Percentiles rank a stretch among this genome's conserved stretches.
Evolutionary conservation across 495 filamentous ascomycete genomes (phyloP).

Genomic region (Aspergillus steynii): DNA sequence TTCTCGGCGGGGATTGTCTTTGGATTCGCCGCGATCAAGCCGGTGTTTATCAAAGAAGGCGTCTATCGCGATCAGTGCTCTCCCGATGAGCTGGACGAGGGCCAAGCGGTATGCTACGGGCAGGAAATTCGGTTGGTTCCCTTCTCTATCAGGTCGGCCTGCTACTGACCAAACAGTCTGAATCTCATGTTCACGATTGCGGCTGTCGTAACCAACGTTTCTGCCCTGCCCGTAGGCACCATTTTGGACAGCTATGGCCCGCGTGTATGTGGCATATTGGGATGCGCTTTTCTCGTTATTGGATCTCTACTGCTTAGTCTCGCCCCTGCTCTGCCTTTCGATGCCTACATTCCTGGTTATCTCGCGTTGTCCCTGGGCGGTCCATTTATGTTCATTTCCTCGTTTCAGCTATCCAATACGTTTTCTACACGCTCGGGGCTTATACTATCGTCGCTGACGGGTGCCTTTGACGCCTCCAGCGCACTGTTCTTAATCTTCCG

Average conservation of each 20-base stretch:
- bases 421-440: slow-evolving; percentile 84
- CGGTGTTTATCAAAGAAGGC: slow-evolving; percentile 72
- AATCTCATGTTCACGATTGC: slow-evolving; percentile 95
- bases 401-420: slow-evolving; percentile 90
- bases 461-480: slow-evolving; percentile 86
- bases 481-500: slow-evolving; percentile 88
- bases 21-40: slow-evolving; percentile 78
- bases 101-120: slow-evolving; percentile 65
- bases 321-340: slow-evolving; percentile 60
- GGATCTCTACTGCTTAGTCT: slow-evolving; percentile 73
- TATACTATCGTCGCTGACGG: slow-evolving; percentile 81
- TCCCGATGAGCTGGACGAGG: slow-evolving; percentile 54
- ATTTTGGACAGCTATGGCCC: slow-evolving; percentile 85
- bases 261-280: slow-evolving; percentile 71
- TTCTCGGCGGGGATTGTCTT: slow-evolving; percentile 80
- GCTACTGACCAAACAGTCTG: slow-evolving; percentile 41
- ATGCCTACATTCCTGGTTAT: slow-evolving; percentile 78
- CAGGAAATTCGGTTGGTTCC: slow-evolving; percentile 69
- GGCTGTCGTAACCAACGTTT: slow-evolving; percentile 82
- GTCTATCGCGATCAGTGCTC: slow-evolving; percentile 70
- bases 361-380: slow-evolving; percentile 81
- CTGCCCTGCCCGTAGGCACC: slow-evolving; percentile 80
- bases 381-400: slow-evolving; percentile 87
- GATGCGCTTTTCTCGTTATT: slow-evolving; percentile 64
- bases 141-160: not conserved